Conservation (phyloP, 257 asterid species). For the Solanum clarkiae region DNA sequence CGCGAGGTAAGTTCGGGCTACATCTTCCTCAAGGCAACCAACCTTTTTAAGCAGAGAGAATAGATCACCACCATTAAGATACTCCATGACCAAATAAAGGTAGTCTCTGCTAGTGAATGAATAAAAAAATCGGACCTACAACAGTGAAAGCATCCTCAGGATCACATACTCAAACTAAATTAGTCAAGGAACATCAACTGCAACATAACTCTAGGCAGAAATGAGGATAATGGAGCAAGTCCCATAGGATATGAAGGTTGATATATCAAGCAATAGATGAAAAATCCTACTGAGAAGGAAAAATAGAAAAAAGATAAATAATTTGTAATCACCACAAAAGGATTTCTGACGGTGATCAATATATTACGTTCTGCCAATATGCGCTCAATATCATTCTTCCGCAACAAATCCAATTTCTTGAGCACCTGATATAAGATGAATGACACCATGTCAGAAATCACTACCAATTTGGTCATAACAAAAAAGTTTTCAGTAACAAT, state of each 20-base stretch:
- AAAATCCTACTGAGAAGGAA: neutral
- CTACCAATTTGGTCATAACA: neutral
- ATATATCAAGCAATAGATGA: neutral
- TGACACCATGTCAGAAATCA: constrained; percentile 10
- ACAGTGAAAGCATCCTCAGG: constrained; percentile 1
- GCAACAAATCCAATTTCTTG: constrained; percentile 78
- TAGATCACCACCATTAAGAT: constrained; percentile 92
- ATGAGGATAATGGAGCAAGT: neutral
- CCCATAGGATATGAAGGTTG: neutral
- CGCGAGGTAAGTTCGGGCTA: constrained; percentile 73
- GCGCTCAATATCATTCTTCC: constrained; percentile 94
- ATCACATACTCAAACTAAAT: constrained; percentile 1
- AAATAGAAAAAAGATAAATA: neutral
- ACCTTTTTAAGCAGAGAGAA: constrained; percentile 72
- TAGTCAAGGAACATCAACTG: neutral
- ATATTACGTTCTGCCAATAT: constrained; percentile 95
- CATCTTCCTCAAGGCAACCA: constrained; percentile 79
- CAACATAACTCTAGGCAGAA: neutral
- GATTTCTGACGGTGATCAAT: constrained; percentile 86
- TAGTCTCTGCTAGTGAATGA: constrained; percentile 86
- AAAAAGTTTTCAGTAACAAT: neutral
- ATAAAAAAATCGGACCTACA: constrained; percentile 90
- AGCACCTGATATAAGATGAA: constrained; percentile 57
- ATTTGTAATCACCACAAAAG: constrained; percentile 65
- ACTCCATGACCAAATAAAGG: constrained; percentile 96